A percentile compares a stretch with the other conserved stretches of the same genome.
Conservation (phyloP, 768 basidiomycete genomes). For the Macrolepiota albuminosa region DNA sequence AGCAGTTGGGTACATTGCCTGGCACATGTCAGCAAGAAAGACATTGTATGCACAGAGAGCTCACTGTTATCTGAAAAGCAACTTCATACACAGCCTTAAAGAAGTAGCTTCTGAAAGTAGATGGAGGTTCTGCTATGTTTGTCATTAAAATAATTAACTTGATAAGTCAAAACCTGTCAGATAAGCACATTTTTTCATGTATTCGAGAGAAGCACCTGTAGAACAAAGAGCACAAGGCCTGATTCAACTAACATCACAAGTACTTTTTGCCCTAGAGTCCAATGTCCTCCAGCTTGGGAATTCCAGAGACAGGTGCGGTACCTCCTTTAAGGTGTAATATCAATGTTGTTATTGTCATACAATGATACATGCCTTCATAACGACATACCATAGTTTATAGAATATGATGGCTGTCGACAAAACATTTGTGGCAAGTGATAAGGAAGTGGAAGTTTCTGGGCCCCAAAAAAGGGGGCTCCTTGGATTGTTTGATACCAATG, state of each 20-base stretch:
- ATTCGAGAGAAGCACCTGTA: neutral
- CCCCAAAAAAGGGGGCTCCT: neutral
- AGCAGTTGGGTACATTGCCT: neutral
- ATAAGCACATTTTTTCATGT: neutral
- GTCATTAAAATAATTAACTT: neutral
- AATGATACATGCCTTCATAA: neutral
- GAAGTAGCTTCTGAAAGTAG: neutral
- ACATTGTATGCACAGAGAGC: too few species aligned
- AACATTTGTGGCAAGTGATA: neutral
- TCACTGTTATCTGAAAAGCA: neutral
- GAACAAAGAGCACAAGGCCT: neutral
- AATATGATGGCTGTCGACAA: neutral
- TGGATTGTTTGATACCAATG: neutral
- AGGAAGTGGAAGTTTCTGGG: neutral
- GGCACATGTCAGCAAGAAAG: neutral
- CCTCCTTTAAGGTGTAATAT: neutral
- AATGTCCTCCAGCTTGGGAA: neutral
- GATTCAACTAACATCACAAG: neutral
- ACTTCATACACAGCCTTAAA: neutral
- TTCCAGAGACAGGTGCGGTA: neutral
- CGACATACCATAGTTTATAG: neutral
- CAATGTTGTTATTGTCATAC: neutral
- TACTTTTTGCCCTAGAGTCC: neutral
- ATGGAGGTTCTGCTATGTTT: neutral
- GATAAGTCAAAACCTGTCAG: neutral